Evolutionary conservation across 768 basidiomycete species (phyloP).

Genomic region (Exsudoporus frostii): DNA sequence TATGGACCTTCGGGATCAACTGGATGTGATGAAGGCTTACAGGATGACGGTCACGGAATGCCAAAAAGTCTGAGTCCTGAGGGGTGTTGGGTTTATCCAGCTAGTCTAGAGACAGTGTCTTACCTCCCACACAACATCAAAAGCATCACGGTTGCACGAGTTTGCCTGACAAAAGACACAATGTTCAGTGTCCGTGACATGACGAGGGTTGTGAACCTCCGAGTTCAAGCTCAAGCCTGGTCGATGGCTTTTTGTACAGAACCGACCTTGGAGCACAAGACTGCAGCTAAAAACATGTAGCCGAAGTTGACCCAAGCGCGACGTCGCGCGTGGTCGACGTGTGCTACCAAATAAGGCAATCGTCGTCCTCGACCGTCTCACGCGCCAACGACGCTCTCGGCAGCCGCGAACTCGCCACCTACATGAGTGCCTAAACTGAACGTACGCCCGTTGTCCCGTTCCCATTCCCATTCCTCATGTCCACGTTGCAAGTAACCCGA

Average conservation of each 20-base stretch:
- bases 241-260: neutral
- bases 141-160: conserved; percentile 35
- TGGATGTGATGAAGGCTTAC: conserved; percentile 48
- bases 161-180: conserved; percentile 45
- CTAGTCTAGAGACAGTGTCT: neutral
- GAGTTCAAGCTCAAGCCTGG: neutral
- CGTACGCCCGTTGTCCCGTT: neutral
- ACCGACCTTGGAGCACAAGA: neutral
- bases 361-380: neutral
- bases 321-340: too few relatives aligned
- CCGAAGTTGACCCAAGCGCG: neutral
- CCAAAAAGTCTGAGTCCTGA: conserved; percentile 48
- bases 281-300: conserved; percentile 2
- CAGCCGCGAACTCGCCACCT: neutral
- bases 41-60: conserved; percentile 51
- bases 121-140: conserved; percentile 51
- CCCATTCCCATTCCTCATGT: neutral
- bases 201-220: neutral
- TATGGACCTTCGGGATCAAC: conserved; percentile 51
- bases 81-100: neutral
- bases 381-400: neutral
- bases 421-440: neutral
- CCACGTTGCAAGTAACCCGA: neutral
- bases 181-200: neutral
- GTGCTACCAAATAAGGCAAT: conserved; percentile 13